Percentiles rank a stretch among this genome's conserved stretches.
Evolutionary conservation across 352 stramenopile species (phyloP).

Genomic region (Thalassiosira oceanica): DNA sequence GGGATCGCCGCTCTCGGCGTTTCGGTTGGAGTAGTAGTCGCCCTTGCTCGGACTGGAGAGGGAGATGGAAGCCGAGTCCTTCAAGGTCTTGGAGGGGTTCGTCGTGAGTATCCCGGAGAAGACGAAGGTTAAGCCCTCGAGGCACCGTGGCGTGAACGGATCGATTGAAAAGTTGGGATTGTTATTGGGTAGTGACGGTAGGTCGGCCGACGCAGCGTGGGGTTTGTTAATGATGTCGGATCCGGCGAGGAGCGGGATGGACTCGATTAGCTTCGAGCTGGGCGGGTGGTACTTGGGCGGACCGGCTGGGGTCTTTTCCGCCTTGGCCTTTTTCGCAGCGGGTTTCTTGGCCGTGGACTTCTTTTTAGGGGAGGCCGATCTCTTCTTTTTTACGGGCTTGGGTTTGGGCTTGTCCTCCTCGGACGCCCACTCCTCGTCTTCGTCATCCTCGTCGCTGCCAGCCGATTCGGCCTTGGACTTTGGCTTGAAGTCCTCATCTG

Average conservation of each 20-base stretch:
- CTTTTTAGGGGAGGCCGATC: constrained; percentile 13
- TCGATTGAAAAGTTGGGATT: constrained; percentile 16
- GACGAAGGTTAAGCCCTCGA: constrained; percentile 48
- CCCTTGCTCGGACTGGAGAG: constrained; percentile 18
- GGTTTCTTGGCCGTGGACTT: constrained; percentile 1
- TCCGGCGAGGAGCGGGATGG: constrained; percentile 14
- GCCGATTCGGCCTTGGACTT: too few species aligned
- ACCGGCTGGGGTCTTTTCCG: constrained; percentile 1
- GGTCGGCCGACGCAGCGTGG: background rate
- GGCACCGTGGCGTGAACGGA: constrained; percentile 19
- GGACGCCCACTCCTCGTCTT: constrained; percentile 6
- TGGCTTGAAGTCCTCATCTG: constrained; percentile 12
- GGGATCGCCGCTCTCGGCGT: background rate
- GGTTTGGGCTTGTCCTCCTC: background rate
- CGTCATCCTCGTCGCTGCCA: constrained; percentile 7
- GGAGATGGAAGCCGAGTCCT: constrained; percentile 3
- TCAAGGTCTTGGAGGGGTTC: background rate
- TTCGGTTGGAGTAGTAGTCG: constrained; percentile 33
- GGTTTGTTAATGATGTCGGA: constrained; percentile 1
- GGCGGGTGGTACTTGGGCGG: constrained; percentile 41
- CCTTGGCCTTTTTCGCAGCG: background rate
- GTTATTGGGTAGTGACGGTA: constrained; percentile 1
- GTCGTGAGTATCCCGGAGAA: constrained; percentile 48
- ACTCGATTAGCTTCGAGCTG: constrained; percentile 14
- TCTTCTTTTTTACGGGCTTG: constrained; percentile 15